phyloP scores from a whole-genome alignment of 2,329 filamentous ascomycete species.

The Ascochyta fabae region DNA sequence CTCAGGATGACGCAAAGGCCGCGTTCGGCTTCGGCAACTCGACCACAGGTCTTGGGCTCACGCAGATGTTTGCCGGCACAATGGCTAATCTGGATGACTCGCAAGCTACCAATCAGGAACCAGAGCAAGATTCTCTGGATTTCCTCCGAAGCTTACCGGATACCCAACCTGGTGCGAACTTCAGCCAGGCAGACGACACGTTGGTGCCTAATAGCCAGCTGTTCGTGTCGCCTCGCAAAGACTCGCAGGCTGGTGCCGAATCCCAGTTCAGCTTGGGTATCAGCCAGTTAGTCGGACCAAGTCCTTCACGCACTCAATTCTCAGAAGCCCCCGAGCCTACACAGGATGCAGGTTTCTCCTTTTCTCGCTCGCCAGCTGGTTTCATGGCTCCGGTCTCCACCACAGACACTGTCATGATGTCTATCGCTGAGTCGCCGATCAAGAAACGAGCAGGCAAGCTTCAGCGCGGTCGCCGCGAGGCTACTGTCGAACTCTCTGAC shows the following conservation, averaged over 20 bases:
- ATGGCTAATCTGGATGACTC: conserved; percentile 69
- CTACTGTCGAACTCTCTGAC: conserved; percentile 51
- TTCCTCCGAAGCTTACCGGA: conserved; percentile 60
- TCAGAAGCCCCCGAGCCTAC: conserved; percentile 77
- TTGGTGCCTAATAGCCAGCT: conserved; percentile 65
- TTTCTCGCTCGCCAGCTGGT: conserved; percentile 72
- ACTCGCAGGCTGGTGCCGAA: conserved; percentile 24
- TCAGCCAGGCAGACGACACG: conserved; percentile 66
- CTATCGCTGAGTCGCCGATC: conserved; percentile 68
- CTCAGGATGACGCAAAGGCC: conserved; percentile 43
- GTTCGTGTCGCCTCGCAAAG: conserved; percentile 31
- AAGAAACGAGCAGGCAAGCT: conserved; percentile 66
- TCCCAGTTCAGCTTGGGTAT: conserved; percentile 44
- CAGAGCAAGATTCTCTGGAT: conserved; percentile 58
- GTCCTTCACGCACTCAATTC: conserved; percentile 62
- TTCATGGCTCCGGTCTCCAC: conserved; percentile 69
- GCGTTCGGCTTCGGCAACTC: conserved; percentile 50
- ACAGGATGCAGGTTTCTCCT: conserved; percentile 79
- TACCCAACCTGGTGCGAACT: conserved; percentile 61
- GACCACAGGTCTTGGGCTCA: conserved; percentile 69
- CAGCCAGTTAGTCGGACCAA: conserved; percentile 44
- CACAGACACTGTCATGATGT: conserved; percentile 69
- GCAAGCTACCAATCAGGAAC: conserved; percentile 43
- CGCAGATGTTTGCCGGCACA: conserved; percentile 89
- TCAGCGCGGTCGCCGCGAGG: conserved; percentile 53